phyloP scores from a whole-genome alignment of 1,139 yeast species.

The Yamadazyma spencermartinsiae region DNA sequence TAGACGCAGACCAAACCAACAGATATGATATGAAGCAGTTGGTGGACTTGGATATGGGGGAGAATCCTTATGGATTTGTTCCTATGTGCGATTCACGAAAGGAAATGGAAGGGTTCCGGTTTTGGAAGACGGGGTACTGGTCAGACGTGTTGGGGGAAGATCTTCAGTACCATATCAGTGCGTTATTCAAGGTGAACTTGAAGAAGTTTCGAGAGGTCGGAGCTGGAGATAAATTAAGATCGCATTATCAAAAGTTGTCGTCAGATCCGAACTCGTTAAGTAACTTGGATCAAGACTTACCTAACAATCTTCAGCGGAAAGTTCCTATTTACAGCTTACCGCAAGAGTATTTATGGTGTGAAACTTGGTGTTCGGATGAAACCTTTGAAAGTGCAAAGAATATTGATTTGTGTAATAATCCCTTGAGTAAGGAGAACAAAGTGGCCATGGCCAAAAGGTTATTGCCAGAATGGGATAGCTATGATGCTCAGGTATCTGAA shows the following conservation, averaged over 20 bases:
- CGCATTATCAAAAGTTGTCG: conserved; percentile 84
- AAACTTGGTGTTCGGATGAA: conserved; percentile 85
- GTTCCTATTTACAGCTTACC: conserved; percentile 73
- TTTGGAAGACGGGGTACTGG: conserved; percentile 97
- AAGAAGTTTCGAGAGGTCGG: conserved; percentile 57
- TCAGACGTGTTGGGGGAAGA: conserved; percentile 56
- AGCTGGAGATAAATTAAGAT: conserved; percentile 79
- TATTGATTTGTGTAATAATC: conserved; percentile 82
- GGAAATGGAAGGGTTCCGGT: conserved; percentile 83
- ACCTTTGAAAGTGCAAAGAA: conserved; percentile 64
- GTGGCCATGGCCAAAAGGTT: conserved; percentile 71
- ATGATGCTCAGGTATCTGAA: conserved; percentile 53
- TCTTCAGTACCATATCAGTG: conserved; percentile 77
- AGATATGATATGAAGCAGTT: conserved; percentile 72
- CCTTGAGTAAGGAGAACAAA: conserved; percentile 76
- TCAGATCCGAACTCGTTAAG: conserved; percentile 77
- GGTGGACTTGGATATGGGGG: conserved; percentile 64
- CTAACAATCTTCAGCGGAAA: conserved; percentile 74
- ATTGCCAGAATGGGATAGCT: conserved; percentile 73
- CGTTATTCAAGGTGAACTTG: conserved; percentile 80
- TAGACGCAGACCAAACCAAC: conserved; percentile 82
- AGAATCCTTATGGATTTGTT: conserved; percentile 80
- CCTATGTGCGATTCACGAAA: conserved; percentile 85
- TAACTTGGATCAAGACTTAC: conserved; percentile 88
- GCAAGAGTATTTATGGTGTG: conserved; percentile 91